A percentile compares a stretch with the other conserved stretches of the same genome.
phyloP scores from a whole-genome alignment of 306 rosid genomes.

The Rubus parviflorus region DNA sequence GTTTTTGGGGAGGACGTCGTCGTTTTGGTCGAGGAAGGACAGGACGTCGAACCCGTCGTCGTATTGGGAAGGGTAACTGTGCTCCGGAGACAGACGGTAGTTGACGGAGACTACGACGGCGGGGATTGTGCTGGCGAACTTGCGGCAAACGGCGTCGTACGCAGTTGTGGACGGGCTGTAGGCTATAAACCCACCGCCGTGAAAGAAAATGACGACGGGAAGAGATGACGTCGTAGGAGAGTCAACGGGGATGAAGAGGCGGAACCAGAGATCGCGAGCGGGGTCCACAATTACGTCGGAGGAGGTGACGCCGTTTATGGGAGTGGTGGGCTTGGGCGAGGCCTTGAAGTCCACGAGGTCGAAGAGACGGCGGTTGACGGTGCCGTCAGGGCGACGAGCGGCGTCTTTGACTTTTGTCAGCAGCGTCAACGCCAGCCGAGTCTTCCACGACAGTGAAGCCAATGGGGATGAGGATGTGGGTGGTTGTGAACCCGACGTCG shows the following conservation, averaged over 20 bases:
- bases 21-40: constrained; percentile 36
- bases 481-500: not conserved
- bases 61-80: constrained; percentile 57
- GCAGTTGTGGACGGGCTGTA: constrained; percentile 29
- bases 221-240: not conserved
- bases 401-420: constrained; percentile 27
- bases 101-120: constrained; percentile 58
- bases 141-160: constrained; percentile 50
- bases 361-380: constrained; percentile 61
- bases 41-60: constrained; percentile 71
- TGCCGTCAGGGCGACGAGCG: constrained; percentile 45
- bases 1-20: constrained; percentile 31
- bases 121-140: constrained; percentile 33
- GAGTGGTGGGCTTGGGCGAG: constrained; percentile 13
- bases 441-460: constrained; percentile 45
- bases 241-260: constrained; percentile 44
- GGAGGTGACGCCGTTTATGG: constrained; percentile 51
- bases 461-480: not conserved
- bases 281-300: constrained; percentile 51
- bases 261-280: constrained; percentile 48
- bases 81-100: constrained; percentile 68
- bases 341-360: constrained; percentile 43
- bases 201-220: constrained; percentile 54
- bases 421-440: constrained; percentile 29
- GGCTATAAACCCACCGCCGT: constrained; percentile 62